phyloP scores from a whole-genome alignment of 306 rosid species.

The Rosa rugosa region DNA sequence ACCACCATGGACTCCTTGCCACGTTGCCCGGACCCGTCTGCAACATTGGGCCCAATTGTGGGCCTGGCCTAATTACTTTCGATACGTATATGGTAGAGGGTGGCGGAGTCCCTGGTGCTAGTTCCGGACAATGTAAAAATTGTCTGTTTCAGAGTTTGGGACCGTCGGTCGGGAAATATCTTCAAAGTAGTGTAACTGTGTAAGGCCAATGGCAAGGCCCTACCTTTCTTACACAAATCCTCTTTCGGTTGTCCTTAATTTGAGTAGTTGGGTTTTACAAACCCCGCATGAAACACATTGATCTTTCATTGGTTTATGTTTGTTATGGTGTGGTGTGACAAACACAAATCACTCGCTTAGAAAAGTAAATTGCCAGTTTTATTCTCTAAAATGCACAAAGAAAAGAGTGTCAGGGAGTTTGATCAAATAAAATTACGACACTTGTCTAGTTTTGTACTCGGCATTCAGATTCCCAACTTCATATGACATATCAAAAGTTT shows the following conservation, averaged over 20 bases:
- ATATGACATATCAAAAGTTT: no score
- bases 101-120: background rate
- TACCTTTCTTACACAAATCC: background rate
- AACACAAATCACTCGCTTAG: background rate
- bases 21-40: constrained; percentile 17
- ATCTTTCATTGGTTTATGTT: background rate
- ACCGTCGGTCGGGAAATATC: constrained; percentile 23
- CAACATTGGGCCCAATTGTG: background rate
- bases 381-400: no score
- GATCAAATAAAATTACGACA: no score
- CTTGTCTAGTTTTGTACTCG: no score
- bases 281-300: background rate
- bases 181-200: background rate
- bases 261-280: background rate
- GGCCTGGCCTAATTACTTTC: background rate
- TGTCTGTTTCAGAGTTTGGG: background rate
- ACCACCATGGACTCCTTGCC: constrained; percentile 22
- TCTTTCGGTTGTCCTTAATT: background rate
- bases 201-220: background rate
- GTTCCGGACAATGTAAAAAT: background rate
- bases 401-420: no score
- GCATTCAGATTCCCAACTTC: no score
- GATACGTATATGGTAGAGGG: background rate
- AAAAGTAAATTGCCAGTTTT: no score
- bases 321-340: background rate